These are phyloP conservation scores for Puccinia horiana DNA, from an alignment of 1,284 basidiomycete species.

Conservation along the genomic window DNA sequence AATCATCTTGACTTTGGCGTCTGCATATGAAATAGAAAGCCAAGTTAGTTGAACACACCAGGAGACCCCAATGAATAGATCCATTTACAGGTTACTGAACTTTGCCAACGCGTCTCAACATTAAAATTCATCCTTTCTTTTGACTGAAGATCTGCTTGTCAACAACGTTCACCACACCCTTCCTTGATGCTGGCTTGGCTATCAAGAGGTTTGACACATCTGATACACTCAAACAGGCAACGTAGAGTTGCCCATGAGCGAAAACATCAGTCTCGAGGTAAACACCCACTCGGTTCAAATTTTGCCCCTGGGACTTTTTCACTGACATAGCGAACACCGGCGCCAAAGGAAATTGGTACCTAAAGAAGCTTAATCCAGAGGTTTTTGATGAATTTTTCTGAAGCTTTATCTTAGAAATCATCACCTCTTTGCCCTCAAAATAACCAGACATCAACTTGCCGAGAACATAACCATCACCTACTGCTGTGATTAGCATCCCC, in stretches of 20 bases:
- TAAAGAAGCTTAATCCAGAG: neutral
- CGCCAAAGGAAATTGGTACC: slow-evolving; percentile 1
- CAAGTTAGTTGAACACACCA: no score
- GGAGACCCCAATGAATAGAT: no score
- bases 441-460: neutral
- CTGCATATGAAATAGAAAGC: no score
- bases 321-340: slow-evolving; percentile 7
- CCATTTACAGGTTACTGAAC: no score
- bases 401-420: neutral
- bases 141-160: no score
- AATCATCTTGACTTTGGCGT: no score
- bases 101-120: no score
- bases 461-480: no score
- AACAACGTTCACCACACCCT: no score
- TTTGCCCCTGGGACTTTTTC: slow-evolving; percentile 27
- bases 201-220: no score
- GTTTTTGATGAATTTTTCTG: neutral
- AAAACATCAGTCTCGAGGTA: neutral
- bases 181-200: no score
- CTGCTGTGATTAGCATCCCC: neutral
- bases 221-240: neutral
- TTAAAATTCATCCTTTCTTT: no score
- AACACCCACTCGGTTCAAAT: neutral
- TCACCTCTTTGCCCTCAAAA: neutral
- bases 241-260: slow-evolving; percentile 27